A percentile compares a stretch with the other conserved stretches of the same genome.
phyloP scores from a whole-genome alignment of 306 rosid species.

The Oxytropis ochrocephala region DNA sequence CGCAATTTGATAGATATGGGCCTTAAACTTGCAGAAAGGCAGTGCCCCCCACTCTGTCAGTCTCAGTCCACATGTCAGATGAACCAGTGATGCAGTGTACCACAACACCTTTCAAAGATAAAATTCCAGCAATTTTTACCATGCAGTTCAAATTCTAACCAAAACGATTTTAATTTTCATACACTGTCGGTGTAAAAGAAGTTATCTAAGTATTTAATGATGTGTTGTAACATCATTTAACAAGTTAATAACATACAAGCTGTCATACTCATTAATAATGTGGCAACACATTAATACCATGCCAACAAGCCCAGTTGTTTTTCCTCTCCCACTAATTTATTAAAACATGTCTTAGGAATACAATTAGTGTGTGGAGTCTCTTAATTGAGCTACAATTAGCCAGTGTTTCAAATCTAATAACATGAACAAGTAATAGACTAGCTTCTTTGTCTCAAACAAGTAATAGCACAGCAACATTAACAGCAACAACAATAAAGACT shows the following conservation, averaged over 20 bases:
- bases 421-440: conserved; percentile 27
- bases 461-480: neutral
- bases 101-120: conserved; percentile 9
- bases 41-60: conserved; percentile 17
- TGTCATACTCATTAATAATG: no score
- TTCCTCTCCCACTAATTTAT: conserved; percentile 14
- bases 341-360: neutral
- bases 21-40: neutral
- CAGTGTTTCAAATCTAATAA: conserved; percentile 26
- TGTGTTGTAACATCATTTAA: no score
- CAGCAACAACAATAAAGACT: conserved; percentile 13
- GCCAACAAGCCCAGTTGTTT: conserved; percentile 3
- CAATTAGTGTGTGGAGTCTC: conserved; percentile 13
- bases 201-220: no score
- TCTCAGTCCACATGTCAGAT: conserved; percentile 1
- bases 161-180: neutral
- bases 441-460: conserved; percentile 32
- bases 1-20: conserved; percentile 7
- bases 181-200: no score
- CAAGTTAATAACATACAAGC: no score
- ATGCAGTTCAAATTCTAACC: neutral
- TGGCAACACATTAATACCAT: neutral
- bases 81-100: conserved; percentile 4
- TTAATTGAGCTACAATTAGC: conserved; percentile 45
- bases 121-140: neutral